Conservation (phyloP, 1,139 yeast genomes). For the Yarrowia galli region DNA sequence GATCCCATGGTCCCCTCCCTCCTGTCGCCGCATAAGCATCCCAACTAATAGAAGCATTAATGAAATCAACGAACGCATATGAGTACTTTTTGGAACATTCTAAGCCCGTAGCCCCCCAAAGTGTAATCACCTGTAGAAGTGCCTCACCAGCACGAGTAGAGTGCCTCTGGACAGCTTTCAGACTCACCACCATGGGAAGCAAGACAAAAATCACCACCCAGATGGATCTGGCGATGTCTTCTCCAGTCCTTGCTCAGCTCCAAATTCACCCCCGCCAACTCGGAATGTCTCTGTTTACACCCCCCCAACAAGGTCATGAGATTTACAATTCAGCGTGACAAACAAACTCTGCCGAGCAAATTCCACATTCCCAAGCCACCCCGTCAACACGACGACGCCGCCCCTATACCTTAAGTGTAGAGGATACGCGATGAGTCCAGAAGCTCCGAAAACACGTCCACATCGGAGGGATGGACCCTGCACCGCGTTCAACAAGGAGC, state of each 20-base stretch:
- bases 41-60: slow-evolving; percentile 36
- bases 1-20: slow-evolving; percentile 21
- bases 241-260: not conserved
- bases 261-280: too few species aligned
- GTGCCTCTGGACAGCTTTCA: not conserved
- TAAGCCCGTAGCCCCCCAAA: not conserved
- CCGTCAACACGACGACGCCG: slow-evolving; percentile 24
- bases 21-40: slow-evolving; percentile 37
- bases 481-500: slow-evolving; percentile 9
- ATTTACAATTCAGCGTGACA: slow-evolving; percentile 17
- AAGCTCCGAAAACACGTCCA: not conserved
- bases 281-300: not conserved
- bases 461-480: slow-evolving; percentile 4
- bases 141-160: not conserved
- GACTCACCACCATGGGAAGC: not conserved
- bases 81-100: slow-evolving; percentile 23
- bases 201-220: not conserved
- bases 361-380: slow-evolving; percentile 25
- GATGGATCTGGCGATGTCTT: not conserved
- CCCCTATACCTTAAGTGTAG: slow-evolving; percentile 8
- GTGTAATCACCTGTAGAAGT: slow-evolving; percentile 1
- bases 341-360: slow-evolving; percentile 1
- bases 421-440: not conserved
- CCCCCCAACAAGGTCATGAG: not conserved
- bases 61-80: slow-evolving; percentile 33